Base-by-base conservation (phyloP, 768 basidiomycete species). In the Scleroderma citrinum region DNA sequence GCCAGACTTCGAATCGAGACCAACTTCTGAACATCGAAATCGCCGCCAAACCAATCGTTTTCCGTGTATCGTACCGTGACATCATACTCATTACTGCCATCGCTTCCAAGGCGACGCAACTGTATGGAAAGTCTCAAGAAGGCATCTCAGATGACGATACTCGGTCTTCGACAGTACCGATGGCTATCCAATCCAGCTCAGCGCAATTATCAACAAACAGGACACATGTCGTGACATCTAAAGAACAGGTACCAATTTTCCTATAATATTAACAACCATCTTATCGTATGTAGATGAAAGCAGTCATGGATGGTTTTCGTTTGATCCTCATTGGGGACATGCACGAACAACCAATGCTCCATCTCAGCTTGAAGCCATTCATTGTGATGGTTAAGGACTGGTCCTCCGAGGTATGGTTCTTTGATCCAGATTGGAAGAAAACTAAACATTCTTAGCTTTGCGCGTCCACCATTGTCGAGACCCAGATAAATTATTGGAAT, bases 61-160 rank as follows among this genome's bases (percentile, higher is more conserved):
- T 99, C 65, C 80, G 96, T 21, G 92, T 92, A n/a, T 97, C 95
- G 0, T 92, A 93, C 60, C 81, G 91, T 17, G 96, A 99, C 62
- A 90, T 98, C 64, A 81, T 80, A 55, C 77, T 98, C 55, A 97
- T 98, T 55, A 83, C 77, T 40, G 71, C 82, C 3, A 94, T 95
- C 53, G 76, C 89, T 57, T 91, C 92, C 63, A 91, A 85, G 53
- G 96, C 92, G 0, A 69, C 90, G 31, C 84, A 86, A 49, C 73
- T 92, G n/a, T 92, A 89, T 55, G 67, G 69, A 46, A 53, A 30
- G 41, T 76, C 69, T 43, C 76, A 71, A 56, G 63, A 54, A 23
- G 54, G 61, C 37, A 37, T 48, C 36, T 46, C 30, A 3, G 17
- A 21, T 10, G 46, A 46, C 6, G 45, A 36, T 29, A 53, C 44